Conservation (phyloP, 106 monocot species). For the Narthecium ossifragum region DNA sequence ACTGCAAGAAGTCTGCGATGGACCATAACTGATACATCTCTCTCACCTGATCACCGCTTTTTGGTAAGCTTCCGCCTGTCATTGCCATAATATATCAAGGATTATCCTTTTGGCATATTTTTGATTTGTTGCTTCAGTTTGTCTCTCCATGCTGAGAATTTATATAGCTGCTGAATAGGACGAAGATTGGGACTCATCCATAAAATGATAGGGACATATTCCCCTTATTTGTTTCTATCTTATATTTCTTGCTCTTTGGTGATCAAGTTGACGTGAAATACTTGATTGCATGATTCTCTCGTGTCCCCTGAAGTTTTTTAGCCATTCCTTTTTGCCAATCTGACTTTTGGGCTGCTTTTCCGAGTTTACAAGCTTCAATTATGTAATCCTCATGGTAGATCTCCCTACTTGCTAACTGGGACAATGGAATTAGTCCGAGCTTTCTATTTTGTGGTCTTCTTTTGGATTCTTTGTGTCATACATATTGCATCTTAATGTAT, state of each 20-base stretch:
- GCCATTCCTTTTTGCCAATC: too few relatives aligned
- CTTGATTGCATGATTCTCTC: too few relatives aligned
- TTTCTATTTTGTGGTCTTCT: too few relatives aligned
- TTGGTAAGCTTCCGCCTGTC: slow-evolving; percentile 33
- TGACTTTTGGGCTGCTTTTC: too few relatives aligned
- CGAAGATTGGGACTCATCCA: background rate
- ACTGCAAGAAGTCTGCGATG: slow-evolving; percentile 38
- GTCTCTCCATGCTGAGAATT: background rate
- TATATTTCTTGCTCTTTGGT: background rate
- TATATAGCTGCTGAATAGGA: background rate
- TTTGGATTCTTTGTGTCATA: too few relatives aligned
- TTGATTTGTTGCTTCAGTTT: background rate
- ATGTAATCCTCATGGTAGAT: too few relatives aligned
- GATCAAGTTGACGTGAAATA: too few relatives aligned
- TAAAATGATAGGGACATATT: background rate
- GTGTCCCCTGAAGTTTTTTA: too few relatives aligned
- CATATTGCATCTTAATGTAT: too few relatives aligned
- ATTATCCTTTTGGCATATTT: background rate
- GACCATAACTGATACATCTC: slow-evolving; percentile 62
- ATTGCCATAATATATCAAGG: background rate
- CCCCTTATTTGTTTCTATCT: background rate
- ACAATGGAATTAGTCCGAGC: too few relatives aligned
- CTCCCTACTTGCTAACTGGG: too few relatives aligned
- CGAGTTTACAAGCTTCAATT: background rate
- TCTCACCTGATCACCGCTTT: slow-evolving; percentile 50